phyloP scores from a whole-genome alignment of 2,329 filamentous ascomycete genomes.

The Penicillium sp. region DNA sequence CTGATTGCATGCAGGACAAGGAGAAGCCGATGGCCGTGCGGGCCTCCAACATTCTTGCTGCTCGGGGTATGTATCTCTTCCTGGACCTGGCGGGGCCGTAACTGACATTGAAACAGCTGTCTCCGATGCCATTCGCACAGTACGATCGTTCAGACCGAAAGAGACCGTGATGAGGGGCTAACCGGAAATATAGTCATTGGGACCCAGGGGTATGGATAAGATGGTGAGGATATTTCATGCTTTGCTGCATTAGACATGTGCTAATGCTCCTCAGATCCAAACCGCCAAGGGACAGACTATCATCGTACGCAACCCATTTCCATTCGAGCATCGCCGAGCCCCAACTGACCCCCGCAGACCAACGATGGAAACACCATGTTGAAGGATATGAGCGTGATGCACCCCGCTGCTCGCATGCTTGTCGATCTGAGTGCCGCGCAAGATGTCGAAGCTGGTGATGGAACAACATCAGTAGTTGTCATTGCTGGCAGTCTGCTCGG shows the following conservation, averaged over 20 bases:
- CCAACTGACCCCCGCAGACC: slow-evolving; percentile 56
- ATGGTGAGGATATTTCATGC: slow-evolving; percentile 59
- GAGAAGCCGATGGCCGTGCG: slow-evolving; percentile 98
- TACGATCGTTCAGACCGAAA: slow-evolving; percentile 37
- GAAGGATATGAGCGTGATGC: slow-evolving; percentile 98
- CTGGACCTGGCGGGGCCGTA: slow-evolving; percentile 1
- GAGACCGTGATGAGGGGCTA: slow-evolving; percentile 40
- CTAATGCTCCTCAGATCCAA: slow-evolving; percentile 66
- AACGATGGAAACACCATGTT: slow-evolving; percentile 99
- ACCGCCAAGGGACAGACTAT: slow-evolving; percentile 95
- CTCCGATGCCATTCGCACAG: slow-evolving; percentile 92
- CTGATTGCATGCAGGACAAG: slow-evolving; percentile 66
- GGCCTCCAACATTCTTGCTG: slow-evolving; percentile 94
- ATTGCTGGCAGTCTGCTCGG: slow-evolving; percentile 94
- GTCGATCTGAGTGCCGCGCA: slow-evolving; percentile 96
- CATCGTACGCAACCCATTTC: slow-evolving; percentile 58
- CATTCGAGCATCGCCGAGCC: slow-evolving; percentile 6
- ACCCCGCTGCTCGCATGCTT: slow-evolving; percentile 99
- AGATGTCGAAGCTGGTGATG: slow-evolving; percentile 97
- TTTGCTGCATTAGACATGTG: neutral
- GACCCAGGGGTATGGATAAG: slow-evolving; percentile 97
- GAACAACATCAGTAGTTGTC: slow-evolving; percentile 96
- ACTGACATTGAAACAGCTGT: slow-evolving; percentile 66
- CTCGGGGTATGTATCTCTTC: slow-evolving; percentile 68
- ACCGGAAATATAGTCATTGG: slow-evolving; percentile 65